phyloP scores from a whole-genome alignment of 78 protist genomes.

The Dictyostelium brefeldianum region DNA sequence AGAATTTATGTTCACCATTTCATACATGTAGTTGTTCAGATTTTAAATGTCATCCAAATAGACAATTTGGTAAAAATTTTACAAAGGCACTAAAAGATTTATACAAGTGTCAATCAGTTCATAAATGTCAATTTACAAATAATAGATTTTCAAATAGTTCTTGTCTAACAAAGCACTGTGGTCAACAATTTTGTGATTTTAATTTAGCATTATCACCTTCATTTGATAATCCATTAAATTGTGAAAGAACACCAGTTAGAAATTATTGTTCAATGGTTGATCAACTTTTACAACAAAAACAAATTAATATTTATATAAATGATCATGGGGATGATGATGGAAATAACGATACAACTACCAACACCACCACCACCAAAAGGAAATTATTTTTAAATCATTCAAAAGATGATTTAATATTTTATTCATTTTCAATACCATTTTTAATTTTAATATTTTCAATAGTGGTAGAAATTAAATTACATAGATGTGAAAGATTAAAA shows the following conservation, averaged over 20 bases:
- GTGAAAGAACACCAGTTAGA: not conserved
- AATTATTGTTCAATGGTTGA: not conserved
- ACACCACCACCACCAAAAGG: not conserved
- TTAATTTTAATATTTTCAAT: constrained; percentile 1
- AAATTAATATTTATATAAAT: no score
- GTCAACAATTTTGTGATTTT: constrained; percentile 1
- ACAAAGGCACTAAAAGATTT: not conserved
- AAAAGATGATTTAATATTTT: not conserved
- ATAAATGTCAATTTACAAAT: not conserved
- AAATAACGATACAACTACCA: not conserved
- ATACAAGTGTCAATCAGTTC: not conserved
- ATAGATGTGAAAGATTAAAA: not conserved
- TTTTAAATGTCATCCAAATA: constrained; percentile 16
- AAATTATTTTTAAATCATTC: not conserved
- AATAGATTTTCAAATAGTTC: constrained; percentile 7
- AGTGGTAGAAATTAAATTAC: not conserved
- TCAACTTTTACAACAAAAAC: not conserved
- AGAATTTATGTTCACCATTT: constrained; percentile 5
- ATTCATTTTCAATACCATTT: not conserved
- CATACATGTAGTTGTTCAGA: constrained; percentile 10
- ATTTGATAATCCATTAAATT: not conserved
- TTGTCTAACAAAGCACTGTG: constrained; percentile 7
- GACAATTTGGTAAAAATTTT: not conserved
- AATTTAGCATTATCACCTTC: not conserved
- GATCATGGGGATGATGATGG: no score